Conservation (phyloP, 2,329 filamentous ascomycete species). For the Elsinoe perseae region DNA sequence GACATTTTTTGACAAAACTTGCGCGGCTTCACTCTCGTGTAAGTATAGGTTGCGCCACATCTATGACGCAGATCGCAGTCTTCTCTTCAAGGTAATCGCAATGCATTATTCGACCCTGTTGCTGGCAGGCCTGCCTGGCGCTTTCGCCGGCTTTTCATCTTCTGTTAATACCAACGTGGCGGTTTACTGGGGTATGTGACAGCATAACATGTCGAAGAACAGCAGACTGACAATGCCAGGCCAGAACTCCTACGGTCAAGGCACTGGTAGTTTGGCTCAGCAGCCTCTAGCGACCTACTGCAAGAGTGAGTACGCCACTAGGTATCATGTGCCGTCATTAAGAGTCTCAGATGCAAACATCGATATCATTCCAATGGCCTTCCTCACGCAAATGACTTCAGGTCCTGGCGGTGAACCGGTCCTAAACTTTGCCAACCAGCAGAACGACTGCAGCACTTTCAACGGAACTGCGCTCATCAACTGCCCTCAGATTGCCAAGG, state of each 20-base stretch:
- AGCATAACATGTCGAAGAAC: not conserved
- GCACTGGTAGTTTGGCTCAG: slow-evolving; percentile 33
- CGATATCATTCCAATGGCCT: slow-evolving; percentile 51
- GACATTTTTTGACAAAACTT: not conserved
- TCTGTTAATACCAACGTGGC: slow-evolving; percentile 40
- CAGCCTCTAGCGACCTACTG: slow-evolving; percentile 44
- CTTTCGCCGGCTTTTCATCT: not conserved
- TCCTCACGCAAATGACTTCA: slow-evolving; percentile 44
- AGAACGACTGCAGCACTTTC: slow-evolving; percentile 37
- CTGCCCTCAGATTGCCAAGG: slow-evolving; percentile 55
- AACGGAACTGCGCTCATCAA: slow-evolving; percentile 37
- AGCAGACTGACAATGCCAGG: slow-evolving; percentile 17
- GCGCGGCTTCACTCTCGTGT: not conserved
- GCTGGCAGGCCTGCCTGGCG: not conserved
- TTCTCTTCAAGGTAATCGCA: not conserved
- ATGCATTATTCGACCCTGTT: not conserved
- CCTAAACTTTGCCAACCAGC: slow-evolving; percentile 47
- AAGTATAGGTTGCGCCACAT: not conserved
- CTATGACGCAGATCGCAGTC: not conserved
- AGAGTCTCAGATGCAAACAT: slow-evolving; percentile 33
- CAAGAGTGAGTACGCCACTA: slow-evolving; percentile 23
- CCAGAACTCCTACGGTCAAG: slow-evolving; percentile 40
- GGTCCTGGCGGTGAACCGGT: slow-evolving; percentile 40
- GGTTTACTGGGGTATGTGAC: slow-evolving; percentile 43
- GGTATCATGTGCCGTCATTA: not conserved